Base-by-base conservation (phyloP, 192 early-diverging fungal species). In the Coemansia sp. region DNA sequence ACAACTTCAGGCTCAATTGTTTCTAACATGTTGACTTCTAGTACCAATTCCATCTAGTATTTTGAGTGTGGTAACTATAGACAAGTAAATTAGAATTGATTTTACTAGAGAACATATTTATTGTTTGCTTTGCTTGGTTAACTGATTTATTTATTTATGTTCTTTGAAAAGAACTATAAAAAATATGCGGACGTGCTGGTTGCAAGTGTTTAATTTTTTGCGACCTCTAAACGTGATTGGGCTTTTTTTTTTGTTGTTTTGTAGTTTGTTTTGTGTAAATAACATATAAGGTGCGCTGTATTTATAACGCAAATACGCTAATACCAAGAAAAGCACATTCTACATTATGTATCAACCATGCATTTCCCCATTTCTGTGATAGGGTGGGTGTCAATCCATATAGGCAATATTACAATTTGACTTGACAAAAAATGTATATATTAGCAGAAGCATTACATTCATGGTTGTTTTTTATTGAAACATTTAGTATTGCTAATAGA, bases 11-110 rank as follows among this genome's bases (percentile, higher is more conserved):
- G 61, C 24, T 76, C 79, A 25, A 76, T 76, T 64, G 74, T 76
- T 7, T 70, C 74, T 3, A 76, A 58, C 36, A 72, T 81, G 74
- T 61, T 81, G 57, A 42, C 74, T 14, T 73, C 79, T 8, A 72
- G 78, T 57, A 70, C 78, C 21, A 81, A 81, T 42, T 55, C 74
- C 63, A 72, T 81, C 59, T 81, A 57, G 66, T 19, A 25, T 25
- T 27, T 57, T 59, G 24, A 9, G 19, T 58, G 30, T 30, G 30
- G 30, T 33, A 29, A 30, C 21, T 52, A 63, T 63, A 63, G 61
- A 63, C 22, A 27, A 52, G 50, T 46, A 46, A 46, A 46, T 17
- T 17, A 46, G 14, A 46, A 46, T 46, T 46, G 17, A 7, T 46
- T 14, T 17, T 46, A 46, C 39, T 17, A 10, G 39, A 46, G 39